Conservation (phyloP, 163 green algal species). For the Chlamydomonas reinhardtii region DNA sequence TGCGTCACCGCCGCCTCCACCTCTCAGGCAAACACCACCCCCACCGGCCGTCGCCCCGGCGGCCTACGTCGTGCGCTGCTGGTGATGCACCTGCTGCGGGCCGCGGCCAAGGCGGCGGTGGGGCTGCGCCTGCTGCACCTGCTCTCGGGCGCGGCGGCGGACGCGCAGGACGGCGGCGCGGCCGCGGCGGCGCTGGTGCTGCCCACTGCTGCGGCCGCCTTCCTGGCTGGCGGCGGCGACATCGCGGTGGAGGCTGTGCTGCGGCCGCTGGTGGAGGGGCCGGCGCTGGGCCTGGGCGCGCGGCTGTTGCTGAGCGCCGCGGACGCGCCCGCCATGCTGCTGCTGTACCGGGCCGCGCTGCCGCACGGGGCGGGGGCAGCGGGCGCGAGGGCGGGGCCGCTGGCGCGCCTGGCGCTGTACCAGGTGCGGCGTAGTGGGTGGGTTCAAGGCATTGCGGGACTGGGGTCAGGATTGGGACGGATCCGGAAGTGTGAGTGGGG, state of each 20-base stretch:
- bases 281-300: not conserved
- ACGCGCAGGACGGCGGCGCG: no score
- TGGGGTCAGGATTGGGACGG: no score
- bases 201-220: not conserved
- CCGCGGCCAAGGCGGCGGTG: not conserved
- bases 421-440: not conserved
- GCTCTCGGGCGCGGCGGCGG: no score
- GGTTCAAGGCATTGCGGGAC: no score
- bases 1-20: not conserved
- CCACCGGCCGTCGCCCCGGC: not conserved
- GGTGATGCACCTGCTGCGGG: slow-evolving; percentile 1
- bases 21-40: not conserved
- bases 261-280: slow-evolving; percentile 30
- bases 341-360: slow-evolving; percentile 22
- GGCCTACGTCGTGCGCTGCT: not conserved
- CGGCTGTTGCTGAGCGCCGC: slow-evolving; percentile 16
- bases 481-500: no score
- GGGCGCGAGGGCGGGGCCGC: not conserved
- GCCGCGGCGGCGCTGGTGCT: not conserved
- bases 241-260: slow-evolving; percentile 23
- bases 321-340: slow-evolving; percentile 14
- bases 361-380: no score
- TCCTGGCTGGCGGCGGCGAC: slow-evolving; percentile 21
- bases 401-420: slow-evolving; percentile 8
- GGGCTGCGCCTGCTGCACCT: not conserved